Percentiles rank a stretch among this genome's conserved stretches.
Conservation (phyloP, 345 rosid species). For the Linum tenue region DNA sequence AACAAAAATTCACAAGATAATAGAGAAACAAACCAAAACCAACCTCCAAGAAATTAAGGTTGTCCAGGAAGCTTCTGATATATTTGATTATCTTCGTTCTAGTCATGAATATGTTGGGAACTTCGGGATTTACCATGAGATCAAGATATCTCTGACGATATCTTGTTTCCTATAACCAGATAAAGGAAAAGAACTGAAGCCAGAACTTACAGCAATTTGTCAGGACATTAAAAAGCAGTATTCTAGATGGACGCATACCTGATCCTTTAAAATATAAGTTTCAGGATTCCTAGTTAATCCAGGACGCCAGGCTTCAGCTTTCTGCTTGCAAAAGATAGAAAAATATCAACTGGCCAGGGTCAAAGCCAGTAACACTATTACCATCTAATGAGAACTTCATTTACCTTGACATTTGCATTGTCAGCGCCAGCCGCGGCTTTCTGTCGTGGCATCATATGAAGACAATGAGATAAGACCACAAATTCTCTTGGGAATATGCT, state of each 20-base stretch:
- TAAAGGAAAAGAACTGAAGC: background rate
- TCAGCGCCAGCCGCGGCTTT: conserved; percentile 30
- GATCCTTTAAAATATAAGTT: conserved; percentile 72
- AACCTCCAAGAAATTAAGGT: conserved; percentile 72
- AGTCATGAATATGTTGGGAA: conserved; percentile 62
- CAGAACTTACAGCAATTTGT: background rate
- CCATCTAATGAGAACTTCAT: background rate
- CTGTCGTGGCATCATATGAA: conserved; percentile 92
- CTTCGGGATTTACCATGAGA: conserved; percentile 72
- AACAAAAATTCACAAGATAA: background rate
- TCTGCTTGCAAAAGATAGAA: conserved; percentile 32
- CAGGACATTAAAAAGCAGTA: background rate
- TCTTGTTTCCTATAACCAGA: conserved; percentile 58
- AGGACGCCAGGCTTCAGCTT: conserved; percentile 10
- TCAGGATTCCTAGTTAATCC: conserved; percentile 20
- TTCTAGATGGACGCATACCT: conserved; percentile 33
- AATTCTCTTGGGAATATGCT: conserved; percentile 69
- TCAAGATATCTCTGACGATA: conserved; percentile 89
- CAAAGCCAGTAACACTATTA: background rate
- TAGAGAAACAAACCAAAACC: conserved; percentile 6
- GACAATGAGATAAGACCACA: conserved; percentile 69
- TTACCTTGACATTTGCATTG: conserved; percentile 26
- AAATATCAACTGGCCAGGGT: background rate
- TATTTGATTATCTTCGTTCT: conserved; percentile 54
- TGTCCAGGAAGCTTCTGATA: conserved; percentile 62